Base-by-base conservation (phyloP, 169 alveolate genomes). In the Cryptosporidium ubiquitum region DNA sequence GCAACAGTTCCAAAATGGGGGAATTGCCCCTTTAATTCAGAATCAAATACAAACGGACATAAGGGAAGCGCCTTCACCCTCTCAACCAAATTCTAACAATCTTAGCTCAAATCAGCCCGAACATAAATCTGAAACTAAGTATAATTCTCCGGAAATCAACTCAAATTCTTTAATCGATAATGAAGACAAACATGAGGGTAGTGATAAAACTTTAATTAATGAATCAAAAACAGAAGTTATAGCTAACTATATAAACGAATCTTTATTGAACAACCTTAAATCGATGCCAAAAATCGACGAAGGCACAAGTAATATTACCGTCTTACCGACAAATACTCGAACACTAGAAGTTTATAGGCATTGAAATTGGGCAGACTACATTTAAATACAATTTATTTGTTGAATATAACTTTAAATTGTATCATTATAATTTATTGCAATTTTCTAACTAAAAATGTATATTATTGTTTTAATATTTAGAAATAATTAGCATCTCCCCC, bases 1-100 rank as follows among this genome's bases (percentile, higher is more conserved):
- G 70, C 69, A 49, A 33, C 85, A 52, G 55, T 73, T 73, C 18
- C 85, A 73, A 14, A 69, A 44, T 44, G 68, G 68, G 1, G 47
- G 69, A 42, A 31, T 70, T 3, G 85, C 71, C 5, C 33, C 85
- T 6, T 14, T 58, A 37, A 29, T 58, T 31, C 85, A 51, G n/a
- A 55, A 5, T 18, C 85, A 12, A 58, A 0, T 58, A 0, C 70
- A 73, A 33, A 20, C 40, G 10, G 85, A 73, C 29, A 58, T 23
- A 37, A 33, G 47, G 6, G 85, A 58, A 7, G 3, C 33, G 20
- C 3, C 68, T 26, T 12, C 16, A n/a, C n/a, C n/a, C 20, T 9
- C 64, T 0, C 29, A 6, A 26, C 20, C 37, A 55, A 55, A 3
- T 23, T 2, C 5, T 20, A 55, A 55, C 35, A 51, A 20, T 20